A percentile compares a stretch with the other conserved stretches of the same genome.
Conservation (phyloP, 208 protist species). For the Trichomonas gallinae region DNA sequence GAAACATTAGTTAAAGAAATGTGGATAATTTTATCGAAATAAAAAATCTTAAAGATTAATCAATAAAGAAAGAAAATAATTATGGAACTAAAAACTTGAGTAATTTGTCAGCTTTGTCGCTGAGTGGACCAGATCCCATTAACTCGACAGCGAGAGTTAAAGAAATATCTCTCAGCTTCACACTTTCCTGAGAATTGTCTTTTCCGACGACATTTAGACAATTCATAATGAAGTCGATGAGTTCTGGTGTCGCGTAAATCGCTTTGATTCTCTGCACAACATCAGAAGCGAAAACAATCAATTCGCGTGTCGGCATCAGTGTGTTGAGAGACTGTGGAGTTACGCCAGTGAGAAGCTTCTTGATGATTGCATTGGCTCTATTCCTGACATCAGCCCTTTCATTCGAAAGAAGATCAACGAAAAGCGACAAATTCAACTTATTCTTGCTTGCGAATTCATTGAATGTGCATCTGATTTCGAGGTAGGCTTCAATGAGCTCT, state of each 20-base stretch:
- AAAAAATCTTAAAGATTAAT: too few relatives aligned
- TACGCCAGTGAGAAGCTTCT: background rate
- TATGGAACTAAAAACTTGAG: background rate
- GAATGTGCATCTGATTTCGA: background rate
- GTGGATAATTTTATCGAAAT: too few relatives aligned
- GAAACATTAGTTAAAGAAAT: too few relatives aligned
- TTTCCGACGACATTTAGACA: background rate
- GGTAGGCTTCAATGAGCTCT: background rate
- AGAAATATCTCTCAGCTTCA: background rate
- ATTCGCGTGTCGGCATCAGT: background rate
- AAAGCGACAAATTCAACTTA: background rate
- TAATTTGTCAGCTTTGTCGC: background rate
- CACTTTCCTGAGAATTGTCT: background rate
- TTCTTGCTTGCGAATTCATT: background rate
- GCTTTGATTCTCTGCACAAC: background rate
- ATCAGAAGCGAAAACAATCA: background rate
- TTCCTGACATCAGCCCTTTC: background rate
- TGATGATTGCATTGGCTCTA: background rate
- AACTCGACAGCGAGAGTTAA: background rate
- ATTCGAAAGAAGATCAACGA: background rate
- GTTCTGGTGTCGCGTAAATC: background rate
- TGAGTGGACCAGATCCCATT: background rate
- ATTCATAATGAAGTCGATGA: background rate
- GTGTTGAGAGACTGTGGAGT: background rate
- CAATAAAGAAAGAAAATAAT: background rate